Percentiles rank a stretch among this genome's conserved stretches.
Evolutionary conservation across 352 stramenopile genomes (phyloP).

Genomic region (Pythium guiyangense): DNA sequence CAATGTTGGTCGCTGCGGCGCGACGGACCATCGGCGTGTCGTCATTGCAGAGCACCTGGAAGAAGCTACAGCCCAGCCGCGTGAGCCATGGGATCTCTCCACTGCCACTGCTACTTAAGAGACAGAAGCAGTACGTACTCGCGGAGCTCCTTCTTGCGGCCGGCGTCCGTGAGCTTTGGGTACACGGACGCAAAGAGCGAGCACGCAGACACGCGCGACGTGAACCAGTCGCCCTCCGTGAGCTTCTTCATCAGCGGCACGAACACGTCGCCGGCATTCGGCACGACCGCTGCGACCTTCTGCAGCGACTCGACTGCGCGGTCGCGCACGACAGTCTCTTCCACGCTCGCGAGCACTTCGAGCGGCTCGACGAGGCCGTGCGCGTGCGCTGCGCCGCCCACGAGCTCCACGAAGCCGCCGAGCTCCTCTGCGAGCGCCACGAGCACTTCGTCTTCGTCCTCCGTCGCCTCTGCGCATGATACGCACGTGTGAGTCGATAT

Average conservation of each 20-base stretch:
- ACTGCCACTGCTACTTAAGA: not conserved
- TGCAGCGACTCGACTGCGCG: conserved; percentile 70
- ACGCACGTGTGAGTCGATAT: not conserved
- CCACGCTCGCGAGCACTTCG: conserved; percentile 87
- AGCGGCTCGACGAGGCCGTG: conserved; percentile 83
- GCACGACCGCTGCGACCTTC: conserved; percentile 64
- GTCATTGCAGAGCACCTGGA: conserved; percentile 76
- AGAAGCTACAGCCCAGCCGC: conserved; percentile 33
- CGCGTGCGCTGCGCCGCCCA: conserved; percentile 66
- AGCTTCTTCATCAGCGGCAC: conserved; percentile 77
- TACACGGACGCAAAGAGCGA: conserved; percentile 75
- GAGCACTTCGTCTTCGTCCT: conserved; percentile 93
- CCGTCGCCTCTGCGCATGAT: conserved; percentile 54
- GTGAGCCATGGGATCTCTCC: not conserved
- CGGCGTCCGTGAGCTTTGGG: conserved; percentile 46
- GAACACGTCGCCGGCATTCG: conserved; percentile 57
- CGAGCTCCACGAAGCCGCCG: conserved; percentile 85
- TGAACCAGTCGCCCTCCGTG: conserved; percentile 86
- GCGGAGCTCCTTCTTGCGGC: conserved; percentile 73
- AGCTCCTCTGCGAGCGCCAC: conserved; percentile 90
- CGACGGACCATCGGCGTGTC: conserved; percentile 88
- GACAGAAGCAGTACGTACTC: conserved; percentile 41
- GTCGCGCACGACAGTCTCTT: conserved; percentile 94
- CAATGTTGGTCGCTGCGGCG: conserved; percentile 73
- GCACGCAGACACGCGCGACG: conserved; percentile 83